These are phyloP conservation scores for Poa annua DNA, from an alignment of 176 grass and related monocot species.

Conservation along the genomic window DNA sequence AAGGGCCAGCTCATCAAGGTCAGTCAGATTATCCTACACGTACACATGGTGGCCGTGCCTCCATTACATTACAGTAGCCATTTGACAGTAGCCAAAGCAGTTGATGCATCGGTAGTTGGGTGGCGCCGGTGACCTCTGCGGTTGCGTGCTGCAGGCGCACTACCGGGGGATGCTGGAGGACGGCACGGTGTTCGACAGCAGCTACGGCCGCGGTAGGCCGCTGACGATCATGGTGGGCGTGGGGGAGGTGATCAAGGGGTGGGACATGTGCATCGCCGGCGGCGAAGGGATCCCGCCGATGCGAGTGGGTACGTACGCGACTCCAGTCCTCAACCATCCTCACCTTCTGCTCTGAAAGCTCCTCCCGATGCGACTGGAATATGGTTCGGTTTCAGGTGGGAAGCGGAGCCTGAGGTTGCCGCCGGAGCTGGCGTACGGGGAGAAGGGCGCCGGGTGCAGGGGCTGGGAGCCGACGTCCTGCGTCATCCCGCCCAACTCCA, in stretches of 20 bases:
- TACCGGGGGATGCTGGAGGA: conserved; percentile 89
- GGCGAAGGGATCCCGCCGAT: conserved; percentile 89
- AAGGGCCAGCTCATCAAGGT: conserved; percentile 88
- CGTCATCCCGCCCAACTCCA: conserved; percentile 87
- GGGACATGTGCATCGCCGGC: conserved; percentile 87
- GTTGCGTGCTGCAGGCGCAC: conserved; percentile 54
- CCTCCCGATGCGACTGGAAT: no score
- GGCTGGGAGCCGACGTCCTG: conserved; percentile 80
- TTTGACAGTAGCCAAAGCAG: no score
- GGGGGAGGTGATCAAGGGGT: conserved; percentile 98
- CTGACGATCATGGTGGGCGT: conserved; percentile 76
- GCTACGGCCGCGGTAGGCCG: conserved; percentile 74
- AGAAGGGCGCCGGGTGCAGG: conserved; percentile 80
- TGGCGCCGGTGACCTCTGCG: neutral
- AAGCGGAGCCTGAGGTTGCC: conserved; percentile 86
- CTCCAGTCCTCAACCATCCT: neutral
- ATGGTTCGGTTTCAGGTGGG: conserved; percentile 48
- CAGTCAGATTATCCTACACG: neutral
- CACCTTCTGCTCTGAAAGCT: neutral
- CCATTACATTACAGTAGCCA: no score
- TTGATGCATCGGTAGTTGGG: no score
- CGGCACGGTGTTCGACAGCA: conserved; percentile 95
- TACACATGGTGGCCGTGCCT: no score
- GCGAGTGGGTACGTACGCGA: conserved; percentile 70
- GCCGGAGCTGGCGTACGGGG: conserved; percentile 76